Conservation (phyloP, 2,329 filamentous ascomycete genomes). For the Mycogone perniciosa region DNA sequence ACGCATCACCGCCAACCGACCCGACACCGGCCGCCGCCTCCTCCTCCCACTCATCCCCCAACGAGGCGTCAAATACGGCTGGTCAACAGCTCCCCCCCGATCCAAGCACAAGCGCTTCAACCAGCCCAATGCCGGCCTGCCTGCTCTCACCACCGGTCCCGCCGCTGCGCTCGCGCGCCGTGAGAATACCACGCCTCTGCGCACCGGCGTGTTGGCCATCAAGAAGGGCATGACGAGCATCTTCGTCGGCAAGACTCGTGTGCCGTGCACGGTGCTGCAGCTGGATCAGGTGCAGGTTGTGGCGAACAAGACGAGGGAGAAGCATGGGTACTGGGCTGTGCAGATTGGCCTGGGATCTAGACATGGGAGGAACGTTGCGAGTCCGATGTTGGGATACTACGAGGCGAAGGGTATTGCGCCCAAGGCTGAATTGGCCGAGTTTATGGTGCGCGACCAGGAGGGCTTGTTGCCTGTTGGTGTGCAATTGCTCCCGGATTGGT, state of each 20-base stretch:
- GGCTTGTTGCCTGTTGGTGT: constrained; percentile 73
- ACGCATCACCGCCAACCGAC: constrained; percentile 26
- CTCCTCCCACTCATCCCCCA: constrained; percentile 40
- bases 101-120: constrained; percentile 55
- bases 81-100: constrained; percentile 49
- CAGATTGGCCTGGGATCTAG: constrained; percentile 78
- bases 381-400: constrained; percentile 82
- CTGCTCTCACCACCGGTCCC: constrained; percentile 50
- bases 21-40: constrained; percentile 28
- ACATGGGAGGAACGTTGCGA: constrained; percentile 68
- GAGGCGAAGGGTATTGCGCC: constrained; percentile 74
- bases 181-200: constrained; percentile 53
- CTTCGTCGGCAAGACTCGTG: constrained; percentile 72
- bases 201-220: constrained; percentile 75
- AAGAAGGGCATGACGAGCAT: constrained; percentile 97
- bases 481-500: constrained; percentile 80
- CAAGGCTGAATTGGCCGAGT: constrained; percentile 80
- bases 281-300: constrained; percentile 88
- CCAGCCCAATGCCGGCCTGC: constrained; percentile 50
- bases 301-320: constrained; percentile 71
- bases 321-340: constrained; percentile 89
- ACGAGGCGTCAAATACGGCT: constrained; percentile 53
- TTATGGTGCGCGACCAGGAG: constrained; percentile 67
- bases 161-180: constrained; percentile 55
- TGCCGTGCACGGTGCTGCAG: constrained; percentile 86